These are phyloP conservation scores for Ganoderma lingzhi DNA, from an alignment of 1,284 basidiomycete genomes.

Conservation along the genomic window DNA sequence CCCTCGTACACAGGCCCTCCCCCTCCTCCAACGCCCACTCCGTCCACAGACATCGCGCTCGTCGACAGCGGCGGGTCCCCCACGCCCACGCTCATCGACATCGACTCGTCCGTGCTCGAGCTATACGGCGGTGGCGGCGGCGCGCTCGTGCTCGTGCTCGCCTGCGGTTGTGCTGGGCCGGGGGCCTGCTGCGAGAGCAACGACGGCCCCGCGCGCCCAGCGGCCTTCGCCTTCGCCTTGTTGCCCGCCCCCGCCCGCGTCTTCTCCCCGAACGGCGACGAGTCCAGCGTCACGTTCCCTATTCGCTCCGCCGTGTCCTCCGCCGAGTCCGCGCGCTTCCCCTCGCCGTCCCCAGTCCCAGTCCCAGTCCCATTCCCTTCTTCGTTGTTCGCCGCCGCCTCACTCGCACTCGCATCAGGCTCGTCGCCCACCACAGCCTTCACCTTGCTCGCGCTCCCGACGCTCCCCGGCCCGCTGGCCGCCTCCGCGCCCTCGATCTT, in stretches of 20 bases:
- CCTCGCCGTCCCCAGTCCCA: slow-evolving; percentile 26
- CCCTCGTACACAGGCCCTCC: slow-evolving; percentile 34
- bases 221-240: slow-evolving; percentile 28
- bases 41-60: slow-evolving; percentile 53
- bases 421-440: slow-evolving; percentile 29
- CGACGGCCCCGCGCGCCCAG: slow-evolving; percentile 68
- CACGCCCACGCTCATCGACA: slow-evolving; percentile 10
- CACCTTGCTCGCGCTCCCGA: slow-evolving; percentile 32
- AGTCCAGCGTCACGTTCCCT: slow-evolving; percentile 70
- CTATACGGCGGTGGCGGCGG: too few species aligned
- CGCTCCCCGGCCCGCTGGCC: slow-evolving; percentile 39
- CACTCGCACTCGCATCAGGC: not conserved
- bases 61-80: slow-evolving; percentile 41
- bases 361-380: slow-evolving; percentile 27
- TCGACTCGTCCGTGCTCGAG: slow-evolving; percentile 28
- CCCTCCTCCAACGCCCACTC: not conserved
- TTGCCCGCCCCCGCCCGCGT: slow-evolving; percentile 44
- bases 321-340: slow-evolving; percentile 47
- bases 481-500: slow-evolving; percentile 59
- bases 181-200: slow-evolving; percentile 81
- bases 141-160: not conserved
- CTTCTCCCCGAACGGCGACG: slow-evolving; percentile 64
- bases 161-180: slow-evolving; percentile 24
- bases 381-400: not conserved
- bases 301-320: slow-evolving; percentile 66